These are phyloP conservation scores for Eucalyptus erythrocorys DNA, from an alignment of 345 rosid genomes.

Conservation along the genomic window DNA sequence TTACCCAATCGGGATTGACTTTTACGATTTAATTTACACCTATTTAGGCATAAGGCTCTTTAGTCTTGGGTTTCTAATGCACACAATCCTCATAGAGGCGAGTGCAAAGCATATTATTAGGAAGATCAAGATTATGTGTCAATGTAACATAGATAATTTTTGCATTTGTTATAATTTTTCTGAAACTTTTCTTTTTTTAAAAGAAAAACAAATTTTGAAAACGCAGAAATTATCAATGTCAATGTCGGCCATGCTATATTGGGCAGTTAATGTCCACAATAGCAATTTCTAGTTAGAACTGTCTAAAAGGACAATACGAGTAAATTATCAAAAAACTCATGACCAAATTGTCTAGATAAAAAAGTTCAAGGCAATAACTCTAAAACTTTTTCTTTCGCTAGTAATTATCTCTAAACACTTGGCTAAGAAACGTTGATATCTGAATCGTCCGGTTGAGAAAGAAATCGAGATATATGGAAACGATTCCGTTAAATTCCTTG, in stretches of 20 bases:
- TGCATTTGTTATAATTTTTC: not conserved
- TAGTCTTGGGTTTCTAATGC: not conserved
- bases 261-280: fast-evolving
- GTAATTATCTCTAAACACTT: not conserved
- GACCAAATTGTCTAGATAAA: fast-evolving
- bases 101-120: not conserved
- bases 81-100: not conserved
- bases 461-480: not conserved
- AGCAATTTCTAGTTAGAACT: fast-evolving
- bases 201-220: not conserved
- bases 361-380: fast-evolving
- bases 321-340: not conserved
- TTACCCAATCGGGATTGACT: not conserved
- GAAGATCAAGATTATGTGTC: fast-evolving
- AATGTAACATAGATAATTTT: too few species aligned
- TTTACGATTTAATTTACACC: not conserved
- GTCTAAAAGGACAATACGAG: not conserved
- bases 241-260: fast-evolving
- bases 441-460: not conserved
- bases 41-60: not conserved
- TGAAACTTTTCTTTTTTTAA: too few species aligned
- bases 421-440: not conserved
- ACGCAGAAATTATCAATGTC: fast-evolving
- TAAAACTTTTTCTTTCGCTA: fast-evolving
- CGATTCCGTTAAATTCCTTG: not conserved